phyloP scores from a whole-genome alignment of 129 eudicot genomes.

The Helianthus tuberosus region DNA sequence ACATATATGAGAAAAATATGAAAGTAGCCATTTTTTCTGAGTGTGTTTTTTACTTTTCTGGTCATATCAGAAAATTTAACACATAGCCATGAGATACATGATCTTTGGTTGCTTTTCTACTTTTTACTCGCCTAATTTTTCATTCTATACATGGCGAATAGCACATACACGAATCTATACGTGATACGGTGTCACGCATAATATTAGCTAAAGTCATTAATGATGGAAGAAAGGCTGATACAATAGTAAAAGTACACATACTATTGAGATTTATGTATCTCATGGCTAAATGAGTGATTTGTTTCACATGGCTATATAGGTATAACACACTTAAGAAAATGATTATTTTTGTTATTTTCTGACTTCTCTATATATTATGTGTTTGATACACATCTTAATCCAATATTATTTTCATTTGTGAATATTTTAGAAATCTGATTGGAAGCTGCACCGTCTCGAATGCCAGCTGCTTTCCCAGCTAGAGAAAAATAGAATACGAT shows the following conservation, averaged over 20 bases:
- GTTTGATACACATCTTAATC: neutral
- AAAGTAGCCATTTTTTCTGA: neutral
- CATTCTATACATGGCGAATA: neutral
- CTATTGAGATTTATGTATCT: neutral
- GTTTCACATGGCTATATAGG: neutral
- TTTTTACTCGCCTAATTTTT: neutral
- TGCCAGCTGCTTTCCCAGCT: constrained; percentile 69
- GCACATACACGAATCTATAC: neutral
- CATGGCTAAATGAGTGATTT: constrained; percentile 2
- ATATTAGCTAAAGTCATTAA: neutral
- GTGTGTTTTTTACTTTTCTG: neutral
- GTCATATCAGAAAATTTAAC: neutral
- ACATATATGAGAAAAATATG: neutral
- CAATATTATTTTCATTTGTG: constrained; percentile 15
- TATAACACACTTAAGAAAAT: neutral
- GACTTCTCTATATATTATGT: neutral
- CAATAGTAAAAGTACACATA: neutral
- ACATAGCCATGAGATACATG: neutral
- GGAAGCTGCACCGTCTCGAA: constrained; percentile 87
- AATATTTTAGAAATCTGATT: constrained; percentile 70
- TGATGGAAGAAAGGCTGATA: neutral
- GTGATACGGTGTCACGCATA: no score
- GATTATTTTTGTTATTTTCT: neutral
- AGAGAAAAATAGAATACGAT: constrained; percentile 63
- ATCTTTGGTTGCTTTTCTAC: neutral